Base-by-base conservation (phyloP, 106 monocot genomes). In the Phalaenopsis aphrodite region DNA sequence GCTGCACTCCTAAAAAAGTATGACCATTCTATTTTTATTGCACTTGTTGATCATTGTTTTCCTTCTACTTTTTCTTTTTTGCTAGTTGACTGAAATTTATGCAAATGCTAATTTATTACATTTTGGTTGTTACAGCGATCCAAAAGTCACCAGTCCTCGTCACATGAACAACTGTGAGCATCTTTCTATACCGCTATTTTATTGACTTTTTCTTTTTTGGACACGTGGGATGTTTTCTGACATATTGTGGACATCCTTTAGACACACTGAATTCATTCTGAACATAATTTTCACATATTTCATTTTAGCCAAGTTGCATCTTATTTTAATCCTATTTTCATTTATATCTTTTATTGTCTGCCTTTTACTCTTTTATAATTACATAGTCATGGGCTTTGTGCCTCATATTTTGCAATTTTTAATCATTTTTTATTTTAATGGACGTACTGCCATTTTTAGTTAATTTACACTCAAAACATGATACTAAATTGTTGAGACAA, bases 161-260 rank as follows among this genome's bases (percentile, higher is more conserved):
- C 81, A 37, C 41, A 76, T 84, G 83, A 87, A 66, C 87, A 87
- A 81, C 47, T 42, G 95, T 95, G 84, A 93, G 93, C 83, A 75
- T 78, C 46, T 42, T 73, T 49, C 19, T 76, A 8, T 16, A 52
- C 1, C 24, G 43, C 69, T 64, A 61, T 78, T 77, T 11, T 36
- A 24, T 52, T 23, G 8, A n/a, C 64, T 18, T 68, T 3, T 74
- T 11, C 11, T 39, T 69, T 68, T 39, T 38, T 69, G 0, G 69
- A 69, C 14, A 12, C 36, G 14, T 39, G 6, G n/a, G 8, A 38
- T 1, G 4, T 21, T 69, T 61, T 61, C 19, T 69, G 37, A 69
- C 37, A 38, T 11, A 7, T 38, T 39, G 16, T 39, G 12, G 39
- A 39, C n/a, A 69, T 12, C 15, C 66, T 38, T 14, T 69, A 15